Conservation (phyloP, 352 stramenopile genomes). For the Aphanomyces cochlioides region DNA sequence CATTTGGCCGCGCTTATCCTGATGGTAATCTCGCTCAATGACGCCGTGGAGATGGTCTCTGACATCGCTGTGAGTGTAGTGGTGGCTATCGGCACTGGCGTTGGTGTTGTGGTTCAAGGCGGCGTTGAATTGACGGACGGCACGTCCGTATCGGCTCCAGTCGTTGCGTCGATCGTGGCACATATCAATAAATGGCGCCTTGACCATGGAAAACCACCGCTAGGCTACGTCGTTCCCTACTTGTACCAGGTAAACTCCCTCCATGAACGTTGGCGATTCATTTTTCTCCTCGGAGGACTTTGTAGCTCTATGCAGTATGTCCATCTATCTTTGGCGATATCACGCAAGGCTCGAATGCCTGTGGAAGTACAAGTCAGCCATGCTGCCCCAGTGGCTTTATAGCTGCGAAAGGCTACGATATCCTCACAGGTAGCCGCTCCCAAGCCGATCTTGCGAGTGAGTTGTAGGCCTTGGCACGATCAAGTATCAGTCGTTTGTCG, state of each 20-base stretch:
- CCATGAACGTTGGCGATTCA: not conserved
- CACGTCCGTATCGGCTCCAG: constrained; percentile 66
- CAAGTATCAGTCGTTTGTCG: constrained; percentile 41
- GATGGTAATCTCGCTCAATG: constrained; percentile 34
- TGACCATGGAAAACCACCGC: constrained; percentile 36
- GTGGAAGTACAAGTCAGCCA: constrained; percentile 41
- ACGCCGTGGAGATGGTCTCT: not conserved
- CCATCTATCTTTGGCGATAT: constrained; percentile 72
- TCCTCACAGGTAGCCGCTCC: constrained; percentile 38
- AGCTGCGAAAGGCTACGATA: constrained; percentile 61
- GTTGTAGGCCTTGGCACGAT: constrained; percentile 47
- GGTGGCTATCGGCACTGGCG: constrained; percentile 55
- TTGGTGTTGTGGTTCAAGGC: constrained; percentile 60
- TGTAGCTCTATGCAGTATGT: constrained; percentile 40
- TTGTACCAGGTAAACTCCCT: constrained; percentile 44
- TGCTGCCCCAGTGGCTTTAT: constrained; percentile 52
- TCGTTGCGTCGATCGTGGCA: constrained; percentile 58
- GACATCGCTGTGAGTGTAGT: constrained; percentile 30
- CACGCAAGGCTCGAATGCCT: constrained; percentile 55
- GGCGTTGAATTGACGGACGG: constrained; percentile 54
- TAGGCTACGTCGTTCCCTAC: constrained; percentile 71
- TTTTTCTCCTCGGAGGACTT: not conserved
- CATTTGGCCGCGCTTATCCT: constrained; percentile 49
- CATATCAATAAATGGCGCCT: constrained; percentile 55
- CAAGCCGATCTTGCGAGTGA: not conserved